phyloP scores from a whole-genome alignment of 2,329 filamentous ascomycete genomes.

The Apiospora marii region DNA sequence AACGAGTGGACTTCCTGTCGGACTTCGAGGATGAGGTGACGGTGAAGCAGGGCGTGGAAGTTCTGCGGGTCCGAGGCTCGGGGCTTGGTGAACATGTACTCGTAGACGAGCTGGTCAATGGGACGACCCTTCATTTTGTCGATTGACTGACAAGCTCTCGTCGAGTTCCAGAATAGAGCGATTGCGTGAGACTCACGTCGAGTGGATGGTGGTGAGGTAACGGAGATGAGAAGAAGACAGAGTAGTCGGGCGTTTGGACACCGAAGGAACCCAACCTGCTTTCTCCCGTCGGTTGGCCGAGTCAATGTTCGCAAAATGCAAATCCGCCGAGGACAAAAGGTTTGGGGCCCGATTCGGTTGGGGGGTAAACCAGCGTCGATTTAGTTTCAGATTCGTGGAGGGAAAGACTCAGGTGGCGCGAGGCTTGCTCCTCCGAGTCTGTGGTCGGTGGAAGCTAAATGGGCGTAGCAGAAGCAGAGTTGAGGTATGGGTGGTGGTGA shows the following conservation, averaged over 20 bases:
- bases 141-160: not conserved
- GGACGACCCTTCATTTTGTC: slow-evolving; percentile 73
- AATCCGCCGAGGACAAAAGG: slow-evolving; percentile 4
- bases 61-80: slow-evolving; percentile 73
- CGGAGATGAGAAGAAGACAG: not conserved
- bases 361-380: slow-evolving; percentile 6
- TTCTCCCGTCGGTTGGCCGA: not conserved
- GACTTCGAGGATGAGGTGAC: slow-evolving; percentile 78
- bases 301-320: not conserved
- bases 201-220: not conserved
- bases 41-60: slow-evolving; percentile 74
- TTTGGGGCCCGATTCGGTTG: not conserved
- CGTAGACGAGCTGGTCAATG: slow-evolving; percentile 77
- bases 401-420: slow-evolving; percentile 8
- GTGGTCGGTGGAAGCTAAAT: slow-evolving; percentile 10
- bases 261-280: not conserved
- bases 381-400: slow-evolving; percentile 13
- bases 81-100: slow-evolving; percentile 74
- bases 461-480: not conserved
- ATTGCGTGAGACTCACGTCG: not conserved
- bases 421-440: slow-evolving; percentile 11
- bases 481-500: not conserved
- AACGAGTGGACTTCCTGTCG: slow-evolving; percentile 80
- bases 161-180: not conserved
- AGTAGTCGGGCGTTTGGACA: not conserved